Evolutionary conservation across 768 basidiomycete species (phyloP), one percentile per base, ranked within the genome.

Genomic region (Russula sp.): DNA sequence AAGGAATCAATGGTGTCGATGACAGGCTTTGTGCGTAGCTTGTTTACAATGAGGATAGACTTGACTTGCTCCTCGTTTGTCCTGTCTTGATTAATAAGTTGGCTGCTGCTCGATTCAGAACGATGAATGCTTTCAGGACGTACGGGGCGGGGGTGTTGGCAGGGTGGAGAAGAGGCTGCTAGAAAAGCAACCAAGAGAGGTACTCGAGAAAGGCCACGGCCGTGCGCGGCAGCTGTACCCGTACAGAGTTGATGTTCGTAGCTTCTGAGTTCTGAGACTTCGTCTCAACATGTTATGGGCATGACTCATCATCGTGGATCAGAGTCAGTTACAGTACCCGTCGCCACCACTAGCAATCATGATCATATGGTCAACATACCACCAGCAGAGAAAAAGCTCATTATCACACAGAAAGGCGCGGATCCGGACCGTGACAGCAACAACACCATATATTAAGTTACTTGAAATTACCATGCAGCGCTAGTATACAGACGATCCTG

Each of bases 11-110:
- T 90, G 2, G 89, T 88, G 32, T 84, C 80, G 57, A 89, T 82
- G 61, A 91, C 89, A 9, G 86, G 86, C 60, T 84, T 83, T 44
- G 89, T 91, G 50, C 89, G 82, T 37, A 88, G 77, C 73, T 91
- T 91, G 76, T 91, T 91, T 14, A 91, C 88, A 65, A 91, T 82
- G 56, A 91, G 80, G 47, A 90, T 84, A 49, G 82, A 78, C 70
- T 83, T 83, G 48, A 83, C 86, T 31, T 82, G 78, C 34, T 70
- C 68, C 48, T 51, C 27, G 31, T 54, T 51, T 49, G 40, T 66
- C 40, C 63, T 65, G 55, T 54, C 66, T 65, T 60, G 18, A 59
- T 45, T 1, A 39, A 64, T 60, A 45, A 64, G 63, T 64, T 60
- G 63, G 63, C 53, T 55, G 59, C 47, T 37, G 58, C 58, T 56